Conservation (phyloP, 805 yeast genomes). For the Kazachstania psychrophila region DNA sequence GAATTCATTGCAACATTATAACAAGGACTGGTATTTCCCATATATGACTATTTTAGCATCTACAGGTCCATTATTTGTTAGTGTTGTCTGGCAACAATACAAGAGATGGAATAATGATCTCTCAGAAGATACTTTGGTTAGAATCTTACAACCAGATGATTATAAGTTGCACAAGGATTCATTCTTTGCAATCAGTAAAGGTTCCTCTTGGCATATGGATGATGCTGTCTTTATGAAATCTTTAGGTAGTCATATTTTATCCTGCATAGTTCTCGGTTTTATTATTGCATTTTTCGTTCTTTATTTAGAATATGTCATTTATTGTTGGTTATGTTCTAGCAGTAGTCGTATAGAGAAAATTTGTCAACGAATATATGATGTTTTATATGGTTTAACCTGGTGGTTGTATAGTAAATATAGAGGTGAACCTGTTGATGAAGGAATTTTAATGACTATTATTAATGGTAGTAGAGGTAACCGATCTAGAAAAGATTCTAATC, state of each 20-base stretch:
- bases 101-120: conserved; percentile 59
- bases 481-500: conserved; percentile 24
- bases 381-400: too few species aligned
- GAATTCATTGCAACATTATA: conserved; percentile 51
- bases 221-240: conserved; percentile 75
- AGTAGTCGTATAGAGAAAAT: neutral
- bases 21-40: conserved; percentile 74
- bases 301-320: conserved; percentile 40
- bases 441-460: neutral
- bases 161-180: conserved; percentile 54
- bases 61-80: conserved; percentile 83
- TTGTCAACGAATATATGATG: too few species aligned
- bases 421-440: too few species aligned
- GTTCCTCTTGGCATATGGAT: conserved; percentile 88
- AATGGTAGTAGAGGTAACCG: conserved; percentile 10
- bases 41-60: conserved; percentile 88
- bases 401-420: too few species aligned
- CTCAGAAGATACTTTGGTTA: conserved; percentile 54
- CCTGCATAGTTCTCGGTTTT: conserved; percentile 66
- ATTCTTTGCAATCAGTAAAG: conserved; percentile 66
- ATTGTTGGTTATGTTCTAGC: conserved; percentile 31
- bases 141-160: conserved; percentile 64
- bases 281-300: conserved; percentile 41
- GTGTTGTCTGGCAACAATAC: conserved; percentile 81
- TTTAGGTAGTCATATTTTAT: conserved; percentile 62